Conservation (phyloP, 768 basidiomycete genomes). For the Pleurotus citrinopileatus region DNA sequence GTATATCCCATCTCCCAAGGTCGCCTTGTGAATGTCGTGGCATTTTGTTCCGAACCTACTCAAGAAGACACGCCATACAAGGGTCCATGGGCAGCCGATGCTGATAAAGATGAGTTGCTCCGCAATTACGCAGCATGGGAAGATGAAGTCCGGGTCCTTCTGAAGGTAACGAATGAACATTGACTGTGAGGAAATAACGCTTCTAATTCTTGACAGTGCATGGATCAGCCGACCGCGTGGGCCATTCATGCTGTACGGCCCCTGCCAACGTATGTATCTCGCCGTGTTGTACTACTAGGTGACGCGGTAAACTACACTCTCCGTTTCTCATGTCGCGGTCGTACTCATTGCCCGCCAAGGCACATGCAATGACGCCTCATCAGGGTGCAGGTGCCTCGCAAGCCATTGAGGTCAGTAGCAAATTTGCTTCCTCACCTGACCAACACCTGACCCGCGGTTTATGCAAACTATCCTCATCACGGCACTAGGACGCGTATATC, state of each 20-base stretch:
- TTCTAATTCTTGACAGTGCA: constrained; percentile 26
- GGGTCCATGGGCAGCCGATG: constrained; percentile 1
- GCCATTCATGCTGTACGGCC: constrained; percentile 38
- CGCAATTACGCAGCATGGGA: constrained; percentile 41
- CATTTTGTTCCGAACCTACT: constrained; percentile 30
- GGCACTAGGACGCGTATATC: constrained; percentile 34
- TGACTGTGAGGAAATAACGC: too few species aligned
- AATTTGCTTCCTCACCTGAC: not conserved
- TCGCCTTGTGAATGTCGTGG: constrained; percentile 47
- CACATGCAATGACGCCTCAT: constrained; percentile 26
- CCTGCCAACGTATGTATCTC: constrained; percentile 34
- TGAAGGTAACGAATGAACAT: constrained; percentile 36
- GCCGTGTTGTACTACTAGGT: constrained; percentile 42
- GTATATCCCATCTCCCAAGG: constrained; percentile 51
- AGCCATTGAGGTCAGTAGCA: constrained; percentile 23
- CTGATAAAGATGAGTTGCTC: constrained; percentile 33
- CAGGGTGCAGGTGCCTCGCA: constrained; percentile 25
- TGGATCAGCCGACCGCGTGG: constrained; percentile 38
- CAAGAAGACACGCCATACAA: constrained; percentile 33
- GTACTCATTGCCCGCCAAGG: constrained; percentile 12
- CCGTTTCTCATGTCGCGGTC: not conserved
- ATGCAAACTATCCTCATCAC: too few species aligned
- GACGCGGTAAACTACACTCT: constrained; percentile 37
- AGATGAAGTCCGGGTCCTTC: constrained; percentile 38
- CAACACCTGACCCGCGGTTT: not conserved